Evolutionary conservation across 768 basidiomycete species (phyloP).

Genomic region (Suillus variegatus): DNA sequence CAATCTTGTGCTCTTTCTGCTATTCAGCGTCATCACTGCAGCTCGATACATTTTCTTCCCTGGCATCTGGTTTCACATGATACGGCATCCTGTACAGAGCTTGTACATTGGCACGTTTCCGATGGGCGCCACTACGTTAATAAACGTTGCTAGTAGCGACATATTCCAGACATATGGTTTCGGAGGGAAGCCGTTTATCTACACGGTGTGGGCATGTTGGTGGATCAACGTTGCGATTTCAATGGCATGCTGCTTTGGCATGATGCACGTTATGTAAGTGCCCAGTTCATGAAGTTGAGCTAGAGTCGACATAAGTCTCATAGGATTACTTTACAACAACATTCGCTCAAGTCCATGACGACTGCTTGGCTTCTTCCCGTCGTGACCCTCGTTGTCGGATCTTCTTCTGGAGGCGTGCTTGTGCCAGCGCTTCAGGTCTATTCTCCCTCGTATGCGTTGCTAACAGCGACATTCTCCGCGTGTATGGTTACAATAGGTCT

Average conservation of each 20-base stretch:
- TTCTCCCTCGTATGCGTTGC: conserved; percentile 49
- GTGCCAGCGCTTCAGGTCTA: conserved; percentile 48
- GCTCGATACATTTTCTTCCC: conserved; percentile 58
- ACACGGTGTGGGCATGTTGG: conserved; percentile 64
- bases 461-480: conserved; percentile 56
- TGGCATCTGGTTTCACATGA: conserved; percentile 47
- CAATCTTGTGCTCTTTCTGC: conserved; percentile 54
- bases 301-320: neutral
- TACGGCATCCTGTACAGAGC: conserved; percentile 51
- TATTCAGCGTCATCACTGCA: conserved; percentile 46
- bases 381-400: conserved; percentile 69
- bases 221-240: conserved; percentile 65
- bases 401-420: conserved; percentile 66
- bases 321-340: conserved; percentile 62
- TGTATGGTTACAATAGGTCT: conserved; percentile 60
- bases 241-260: conserved; percentile 57
- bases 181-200: conserved; percentile 54
- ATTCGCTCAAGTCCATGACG: conserved; percentile 57
- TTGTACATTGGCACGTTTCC: conserved; percentile 52
- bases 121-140: conserved; percentile 63
- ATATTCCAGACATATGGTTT: conserved; percentile 47
- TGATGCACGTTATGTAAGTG: conserved; percentile 68
- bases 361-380: conserved; percentile 75
- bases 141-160: conserved; percentile 49
- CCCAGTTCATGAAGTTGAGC: conserved; percentile 11